phyloP scores from a whole-genome alignment of 176 grass and related monocot genomes.

The Chrysopogon serrulatus region DNA sequence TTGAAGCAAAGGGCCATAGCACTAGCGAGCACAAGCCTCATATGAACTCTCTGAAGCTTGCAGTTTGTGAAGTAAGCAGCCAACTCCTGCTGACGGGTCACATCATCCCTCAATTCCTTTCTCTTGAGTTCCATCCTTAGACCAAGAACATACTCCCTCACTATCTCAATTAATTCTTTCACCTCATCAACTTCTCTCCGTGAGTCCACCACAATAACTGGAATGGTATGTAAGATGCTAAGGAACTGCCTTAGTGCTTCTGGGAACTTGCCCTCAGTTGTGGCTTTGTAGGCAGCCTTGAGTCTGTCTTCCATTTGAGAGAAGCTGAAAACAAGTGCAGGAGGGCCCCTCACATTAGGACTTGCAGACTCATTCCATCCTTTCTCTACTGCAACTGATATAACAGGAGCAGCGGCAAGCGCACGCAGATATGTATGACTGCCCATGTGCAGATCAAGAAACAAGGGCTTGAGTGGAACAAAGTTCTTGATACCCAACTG shows the following conservation, averaged over 20 bases:
- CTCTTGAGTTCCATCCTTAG: conserved; percentile 87
- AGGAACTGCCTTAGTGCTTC: conserved; percentile 88
- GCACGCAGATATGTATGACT: conserved; percentile 74
- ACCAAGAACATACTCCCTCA: conserved; percentile 82
- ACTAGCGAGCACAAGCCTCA: conserved; percentile 69
- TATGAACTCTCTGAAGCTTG: conserved; percentile 92
- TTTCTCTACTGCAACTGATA: conserved; percentile 91
- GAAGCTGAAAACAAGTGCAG: conserved; percentile 84
- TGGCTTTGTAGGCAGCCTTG: conserved; percentile 81
- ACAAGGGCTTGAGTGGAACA: conserved; percentile 71
- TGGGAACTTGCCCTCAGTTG: conserved; percentile 84
- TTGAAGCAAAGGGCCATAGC: conserved; percentile 85
- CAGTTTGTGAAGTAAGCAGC: conserved; percentile 98
- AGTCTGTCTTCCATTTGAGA: conserved; percentile 90
- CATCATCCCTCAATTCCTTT: conserved; percentile 73
- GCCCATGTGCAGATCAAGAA: conserved; percentile 73
- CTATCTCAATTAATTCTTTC: conserved; percentile 93
- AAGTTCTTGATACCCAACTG: conserved; percentile 96
- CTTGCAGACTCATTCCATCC: conserved; percentile 85
- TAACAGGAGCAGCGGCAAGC: conserved; percentile 53
- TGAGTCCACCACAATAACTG: conserved; percentile 81
- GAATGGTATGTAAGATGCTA: conserved; percentile 75
- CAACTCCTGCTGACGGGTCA: conserved; percentile 71
- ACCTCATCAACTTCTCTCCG: conserved; percentile 95
- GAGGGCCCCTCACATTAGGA: conserved; percentile 85